Conservation (phyloP, 305 asterid species). For the Solanum aculeatissimum region DNA sequence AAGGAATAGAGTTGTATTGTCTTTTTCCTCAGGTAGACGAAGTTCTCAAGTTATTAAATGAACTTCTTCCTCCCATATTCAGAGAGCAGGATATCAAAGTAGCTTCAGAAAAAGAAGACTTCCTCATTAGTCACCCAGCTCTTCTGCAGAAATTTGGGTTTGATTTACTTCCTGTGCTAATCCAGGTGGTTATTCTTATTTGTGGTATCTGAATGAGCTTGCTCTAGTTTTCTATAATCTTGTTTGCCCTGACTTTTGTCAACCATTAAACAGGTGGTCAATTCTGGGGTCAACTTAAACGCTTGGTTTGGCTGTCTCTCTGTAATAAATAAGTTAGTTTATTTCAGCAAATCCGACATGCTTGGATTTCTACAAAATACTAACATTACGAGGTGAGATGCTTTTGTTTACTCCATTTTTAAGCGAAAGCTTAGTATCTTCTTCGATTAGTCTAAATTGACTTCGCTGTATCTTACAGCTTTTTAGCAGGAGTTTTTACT, state of each 20-base stretch:
- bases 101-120: slow-evolving; percentile 51
- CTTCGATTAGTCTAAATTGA: not conserved
- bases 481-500: slow-evolving; percentile 87
- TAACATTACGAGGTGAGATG: slow-evolving; percentile 64
- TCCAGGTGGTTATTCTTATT: slow-evolving; percentile 48
- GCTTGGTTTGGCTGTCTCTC: slow-evolving; percentile 83
- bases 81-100: slow-evolving; percentile 35
- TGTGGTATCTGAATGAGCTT: slow-evolving; percentile 1
- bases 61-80: slow-evolving; percentile 60
- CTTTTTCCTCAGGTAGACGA: slow-evolving; percentile 46
- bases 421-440: not conserved
- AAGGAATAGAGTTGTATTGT: slow-evolving; percentile 1
- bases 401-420: slow-evolving; percentile 5
- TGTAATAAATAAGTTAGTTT: slow-evolving; percentile 76
- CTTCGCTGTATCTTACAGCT: slow-evolving; percentile 33
- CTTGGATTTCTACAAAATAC: slow-evolving; percentile 62
- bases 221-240: not conserved
- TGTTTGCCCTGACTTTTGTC: slow-evolving; percentile 4
- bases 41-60: slow-evolving; percentile 75
- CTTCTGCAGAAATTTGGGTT: slow-evolving; percentile 63
- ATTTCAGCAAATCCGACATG: slow-evolving; percentile 54
- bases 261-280: slow-evolving; percentile 62
- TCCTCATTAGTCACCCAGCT: slow-evolving; percentile 62
- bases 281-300: slow-evolving; percentile 67
- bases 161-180: slow-evolving; percentile 76